Percentiles rank a stretch among this genome's conserved stretches.
Conservation (phyloP, 2,329 filamentous ascomycete genomes). For the Pseudogymnoascus sp. region DNA sequence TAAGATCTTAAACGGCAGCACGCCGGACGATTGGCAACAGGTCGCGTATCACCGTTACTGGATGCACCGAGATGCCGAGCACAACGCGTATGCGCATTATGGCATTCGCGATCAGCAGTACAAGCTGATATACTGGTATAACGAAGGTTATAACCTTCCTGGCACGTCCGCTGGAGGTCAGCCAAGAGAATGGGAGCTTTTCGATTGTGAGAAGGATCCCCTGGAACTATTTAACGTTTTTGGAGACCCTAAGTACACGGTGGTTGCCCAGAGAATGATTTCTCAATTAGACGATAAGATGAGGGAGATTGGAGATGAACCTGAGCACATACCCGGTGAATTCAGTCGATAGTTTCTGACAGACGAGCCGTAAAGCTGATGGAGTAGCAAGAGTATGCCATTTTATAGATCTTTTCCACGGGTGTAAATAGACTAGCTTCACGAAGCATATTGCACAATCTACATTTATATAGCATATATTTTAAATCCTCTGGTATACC, state of each 20-base stretch:
- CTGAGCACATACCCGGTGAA: constrained; percentile 22
- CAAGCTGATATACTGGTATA: constrained; percentile 50
- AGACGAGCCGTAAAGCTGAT: neutral
- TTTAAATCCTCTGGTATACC: too few relatives aligned
- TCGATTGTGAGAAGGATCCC: constrained; percentile 42
- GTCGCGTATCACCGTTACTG: constrained; percentile 47
- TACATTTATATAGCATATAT: neutral
- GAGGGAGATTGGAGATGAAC: constrained; percentile 42
- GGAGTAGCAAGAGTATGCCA: neutral
- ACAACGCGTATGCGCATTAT: constrained; percentile 43
- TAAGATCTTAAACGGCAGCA: constrained; percentile 29
- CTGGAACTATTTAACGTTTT: constrained; percentile 42
- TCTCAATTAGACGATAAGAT: constrained; percentile 39
- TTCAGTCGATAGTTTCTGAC: neutral
- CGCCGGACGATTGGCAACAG: constrained; percentile 39
- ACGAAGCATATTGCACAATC: neutral
- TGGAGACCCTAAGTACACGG: constrained; percentile 29
- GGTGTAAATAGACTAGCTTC: neutral
- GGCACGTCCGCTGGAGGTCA: constrained; percentile 34
- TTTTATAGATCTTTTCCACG: neutral
- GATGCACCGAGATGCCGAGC: constrained; percentile 45
- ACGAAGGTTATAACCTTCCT: constrained; percentile 37
- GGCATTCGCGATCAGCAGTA: constrained; percentile 42
- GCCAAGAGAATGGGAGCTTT: constrained; percentile 45
- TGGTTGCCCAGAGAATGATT: constrained; percentile 34